Evolutionary conservation across 768 basidiomycete genomes (phyloP), one percentile per base, ranked within the genome.

Genomic region (Lenzites betulinus): DNA sequence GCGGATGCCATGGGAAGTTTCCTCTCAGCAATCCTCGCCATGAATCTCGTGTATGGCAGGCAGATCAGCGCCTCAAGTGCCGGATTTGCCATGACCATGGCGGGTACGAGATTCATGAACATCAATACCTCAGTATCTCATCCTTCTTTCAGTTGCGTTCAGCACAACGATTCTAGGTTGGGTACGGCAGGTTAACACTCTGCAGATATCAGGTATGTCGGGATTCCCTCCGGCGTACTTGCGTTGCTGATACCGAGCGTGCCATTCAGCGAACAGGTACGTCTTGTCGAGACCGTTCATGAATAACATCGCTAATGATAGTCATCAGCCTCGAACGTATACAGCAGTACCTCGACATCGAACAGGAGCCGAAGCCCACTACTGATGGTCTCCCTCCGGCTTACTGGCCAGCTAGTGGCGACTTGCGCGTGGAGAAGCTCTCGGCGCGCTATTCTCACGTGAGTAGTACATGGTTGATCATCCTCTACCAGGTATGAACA

Each of bases 331-430:
- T 81, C 48, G 79, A 84, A 67, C 78, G 85, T 43, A 77, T 87
- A 44, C 74, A 80, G 47, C 80, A 80, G 47, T 87, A 85, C 65
- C 69, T 86, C 38, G 70, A 75, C n/a, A 82, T 84, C 42, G 83
- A 84, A 51, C 82, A 83, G 59, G 86, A 87, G 67, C 77, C 78
- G 0, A 73, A 75, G 53, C 62, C 78, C 0, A 75, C 74, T 0
- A 62, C 71, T 26, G 62, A 72, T 7, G 79, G 79, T 2, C 68
- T 77, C n/a, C 86, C 86, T 3, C 84, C 86, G 5, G 85, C 86
- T 0, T 81, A 84, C 58, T 88, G 86, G 86, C 86, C 86, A 4
- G 76, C 85, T 1, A 81, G 80, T 28, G 86, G 86, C 1, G 72
- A 77, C 13, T 72, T 87, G n/a, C 66, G 71, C 3, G 79, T 84